These are phyloP conservation scores for Chalaropsis thielavioides DNA, from an alignment of 2,329 filamentous ascomycete genomes.

Conservation along the genomic window DNA sequence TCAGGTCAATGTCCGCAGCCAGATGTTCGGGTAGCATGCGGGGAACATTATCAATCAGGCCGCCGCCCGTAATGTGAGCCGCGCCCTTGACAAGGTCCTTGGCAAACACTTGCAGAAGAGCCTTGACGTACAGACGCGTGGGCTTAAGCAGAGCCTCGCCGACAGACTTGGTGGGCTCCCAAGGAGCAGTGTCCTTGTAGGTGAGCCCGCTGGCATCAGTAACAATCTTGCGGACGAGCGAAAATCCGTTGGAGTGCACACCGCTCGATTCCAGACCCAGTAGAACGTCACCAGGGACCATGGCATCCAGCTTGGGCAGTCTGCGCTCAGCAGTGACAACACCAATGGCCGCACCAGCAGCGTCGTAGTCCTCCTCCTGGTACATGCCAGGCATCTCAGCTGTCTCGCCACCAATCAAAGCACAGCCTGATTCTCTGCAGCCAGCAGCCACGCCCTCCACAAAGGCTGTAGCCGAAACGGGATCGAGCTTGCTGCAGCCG, in stretches of 20 bases:
- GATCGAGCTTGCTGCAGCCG: constrained; percentile 76
- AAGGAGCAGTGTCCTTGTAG: constrained; percentile 63
- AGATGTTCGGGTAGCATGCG: constrained; percentile 74
- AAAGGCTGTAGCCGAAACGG: constrained; percentile 66
- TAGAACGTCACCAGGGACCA: constrained; percentile 71
- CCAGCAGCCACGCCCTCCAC: constrained; percentile 81
- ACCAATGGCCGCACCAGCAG: constrained; percentile 78
- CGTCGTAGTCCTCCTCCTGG: constrained; percentile 76
- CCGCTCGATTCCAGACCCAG: constrained; percentile 75
- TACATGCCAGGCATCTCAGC: constrained; percentile 98
- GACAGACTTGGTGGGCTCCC: constrained; percentile 48
- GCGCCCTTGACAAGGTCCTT: constrained; percentile 69
- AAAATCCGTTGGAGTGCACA: constrained; percentile 94
- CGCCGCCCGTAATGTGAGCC: constrained; percentile 92
- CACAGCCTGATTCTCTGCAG: constrained; percentile 72
- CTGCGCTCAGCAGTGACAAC: constrained; percentile 56
- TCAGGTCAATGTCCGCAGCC: constrained; percentile 65
- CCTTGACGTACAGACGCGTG: constrained; percentile 84
- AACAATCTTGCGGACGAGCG: constrained; percentile 82
- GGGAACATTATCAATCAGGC: constrained; percentile 84
- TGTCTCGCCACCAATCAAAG: constrained; percentile 91
- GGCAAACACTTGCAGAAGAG: constrained; percentile 52
- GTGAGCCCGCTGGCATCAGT: constrained; percentile 49
- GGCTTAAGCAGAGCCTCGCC: constrained; percentile 74
- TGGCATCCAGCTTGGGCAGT: constrained; percentile 60